phyloP scores from a whole-genome alignment of 2,329 filamentous ascomycete genomes.

The Sphaceloma murrayae region DNA sequence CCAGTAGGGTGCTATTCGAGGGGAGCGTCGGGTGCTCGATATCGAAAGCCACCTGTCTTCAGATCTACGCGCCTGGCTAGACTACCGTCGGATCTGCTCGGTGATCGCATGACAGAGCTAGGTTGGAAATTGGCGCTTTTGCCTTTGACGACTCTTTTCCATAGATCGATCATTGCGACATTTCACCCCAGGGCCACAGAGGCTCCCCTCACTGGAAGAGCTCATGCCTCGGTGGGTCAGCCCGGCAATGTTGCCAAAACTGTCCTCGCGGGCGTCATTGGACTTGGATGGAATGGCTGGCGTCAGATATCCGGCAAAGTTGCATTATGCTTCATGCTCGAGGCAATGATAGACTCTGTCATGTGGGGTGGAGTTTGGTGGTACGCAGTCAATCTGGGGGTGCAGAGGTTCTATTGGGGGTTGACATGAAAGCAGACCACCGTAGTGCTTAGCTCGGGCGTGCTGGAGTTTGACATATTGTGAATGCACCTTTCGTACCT shows the following conservation, averaged over 20 bases:
- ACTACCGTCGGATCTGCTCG: conserved; percentile 10
- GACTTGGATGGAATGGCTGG: conserved; percentile 1
- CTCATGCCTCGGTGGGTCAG: neutral
- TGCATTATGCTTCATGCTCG: conserved; percentile 17
- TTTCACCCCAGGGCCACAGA: conserved; percentile 13
- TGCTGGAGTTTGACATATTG: too few relatives aligned
- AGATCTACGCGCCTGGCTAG: conserved; percentile 7
- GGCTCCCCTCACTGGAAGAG: neutral
- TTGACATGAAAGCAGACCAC: too few relatives aligned
- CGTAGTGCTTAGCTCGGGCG: too few relatives aligned
- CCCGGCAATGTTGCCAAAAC: neutral
- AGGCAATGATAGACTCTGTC: conserved; percentile 15
- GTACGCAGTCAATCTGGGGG: too few relatives aligned
- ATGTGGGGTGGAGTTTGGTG: conserved; percentile 17
- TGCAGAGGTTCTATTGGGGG: too few relatives aligned
- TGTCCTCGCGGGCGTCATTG: neutral
- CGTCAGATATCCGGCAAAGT: conserved; percentile 15
- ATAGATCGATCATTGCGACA: conserved; percentile 1
- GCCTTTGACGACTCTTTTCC: conserved; percentile 4
- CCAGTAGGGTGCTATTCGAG: too few relatives aligned
- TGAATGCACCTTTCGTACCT: too few relatives aligned
- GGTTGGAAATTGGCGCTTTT: conserved; percentile 2
- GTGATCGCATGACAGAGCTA: conserved; percentile 1
- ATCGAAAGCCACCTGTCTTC: conserved; percentile 1
- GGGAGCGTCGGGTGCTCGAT: neutral